Conservation (phyloP, 352 stramenopile genomes). For the Globisporangium middletonii region DNA sequence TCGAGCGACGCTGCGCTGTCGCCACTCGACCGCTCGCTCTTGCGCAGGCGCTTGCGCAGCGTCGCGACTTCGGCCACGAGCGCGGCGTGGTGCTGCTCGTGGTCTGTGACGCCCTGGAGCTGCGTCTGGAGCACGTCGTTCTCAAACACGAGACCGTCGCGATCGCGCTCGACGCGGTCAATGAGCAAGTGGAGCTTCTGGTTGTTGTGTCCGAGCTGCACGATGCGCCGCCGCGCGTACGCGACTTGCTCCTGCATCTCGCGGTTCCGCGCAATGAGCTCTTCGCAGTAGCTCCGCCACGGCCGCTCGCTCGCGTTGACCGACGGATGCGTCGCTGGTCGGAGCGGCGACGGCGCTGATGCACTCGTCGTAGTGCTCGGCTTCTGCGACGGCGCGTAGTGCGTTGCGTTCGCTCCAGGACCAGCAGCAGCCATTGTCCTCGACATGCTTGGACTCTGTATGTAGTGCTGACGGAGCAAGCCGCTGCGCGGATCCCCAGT, state of each 20-base stretch:
- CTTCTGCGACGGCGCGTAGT: no score
- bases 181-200: slow-evolving; percentile 79
- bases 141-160: slow-evolving; percentile 73
- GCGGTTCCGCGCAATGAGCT: slow-evolving; percentile 63
- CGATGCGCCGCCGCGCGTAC: slow-evolving; percentile 49
- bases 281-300: slow-evolving; percentile 70
- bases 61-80: slow-evolving; percentile 52
- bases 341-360: neutral
- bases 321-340: neutral
- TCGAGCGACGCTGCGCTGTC: slow-evolving; percentile 13
- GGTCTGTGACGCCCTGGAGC: slow-evolving; percentile 58
- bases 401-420: no score
- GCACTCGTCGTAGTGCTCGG: neutral
- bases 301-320: slow-evolving; percentile 21
- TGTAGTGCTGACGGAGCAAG: neutral
- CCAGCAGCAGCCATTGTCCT: no score
- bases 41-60: slow-evolving; percentile 38
- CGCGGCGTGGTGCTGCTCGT: slow-evolving; percentile 62
- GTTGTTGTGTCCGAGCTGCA: slow-evolving; percentile 72
- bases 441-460: neutral
- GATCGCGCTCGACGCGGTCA: slow-evolving; percentile 80
- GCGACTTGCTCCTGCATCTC: slow-evolving; percentile 76
- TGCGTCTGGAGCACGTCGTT: slow-evolving; percentile 78
- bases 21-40: slow-evolving; percentile 14
- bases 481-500: neutral